Evolutionary conservation across 805 yeast genomes (phyloP).

Genomic region (Saccharomycopsis sp.): DNA sequence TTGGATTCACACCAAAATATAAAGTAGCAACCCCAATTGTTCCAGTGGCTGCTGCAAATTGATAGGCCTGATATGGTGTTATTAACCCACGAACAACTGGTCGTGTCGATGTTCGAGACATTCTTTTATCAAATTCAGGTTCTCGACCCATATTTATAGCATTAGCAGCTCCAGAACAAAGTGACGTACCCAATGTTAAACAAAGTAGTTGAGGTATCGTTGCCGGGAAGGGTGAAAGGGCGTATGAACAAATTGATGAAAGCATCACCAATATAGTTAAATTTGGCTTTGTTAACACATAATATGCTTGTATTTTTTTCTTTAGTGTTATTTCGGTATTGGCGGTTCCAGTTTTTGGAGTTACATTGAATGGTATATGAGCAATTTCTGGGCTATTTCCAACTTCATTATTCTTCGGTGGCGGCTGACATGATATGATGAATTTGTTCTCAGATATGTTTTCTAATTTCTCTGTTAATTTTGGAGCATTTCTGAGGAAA

Average conservation of each 20-base stretch:
- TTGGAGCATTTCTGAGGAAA: slow-evolving; percentile 13
- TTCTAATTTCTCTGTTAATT: slow-evolving; percentile 5
- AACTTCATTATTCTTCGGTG: no score
- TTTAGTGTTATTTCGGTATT: slow-evolving; percentile 24
- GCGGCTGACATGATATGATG: slow-evolving; percentile 19
- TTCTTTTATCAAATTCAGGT: slow-evolving; percentile 77
- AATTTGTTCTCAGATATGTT: slow-evolving; percentile 15
- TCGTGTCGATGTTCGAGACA: slow-evolving; percentile 82
- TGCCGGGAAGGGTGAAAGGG: slow-evolving; percentile 79
- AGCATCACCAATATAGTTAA: slow-evolving; percentile 82
- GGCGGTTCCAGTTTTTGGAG: slow-evolving; percentile 4
- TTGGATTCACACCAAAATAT: slow-evolving; percentile 75
- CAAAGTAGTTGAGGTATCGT: slow-evolving; percentile 62
- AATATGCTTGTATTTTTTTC: slow-evolving; percentile 49
- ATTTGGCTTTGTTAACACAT: slow-evolving; percentile 85
- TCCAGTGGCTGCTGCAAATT: slow-evolving; percentile 74
- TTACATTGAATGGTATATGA: slow-evolving; percentile 18
- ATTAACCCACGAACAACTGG: slow-evolving; percentile 86
- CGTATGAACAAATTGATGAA: slow-evolving; percentile 90
- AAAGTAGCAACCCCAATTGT: slow-evolving; percentile 60
- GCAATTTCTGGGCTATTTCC: not conserved
- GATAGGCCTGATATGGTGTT: slow-evolving; percentile 68
- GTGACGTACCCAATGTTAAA: slow-evolving; percentile 76
- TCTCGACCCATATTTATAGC: slow-evolving; percentile 97
- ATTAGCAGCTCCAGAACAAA: slow-evolving; percentile 91